Evolutionary conservation across 169 alveolate genomes (phyloP).

Genomic region (Cryptosporidium meleagridis): DNA sequence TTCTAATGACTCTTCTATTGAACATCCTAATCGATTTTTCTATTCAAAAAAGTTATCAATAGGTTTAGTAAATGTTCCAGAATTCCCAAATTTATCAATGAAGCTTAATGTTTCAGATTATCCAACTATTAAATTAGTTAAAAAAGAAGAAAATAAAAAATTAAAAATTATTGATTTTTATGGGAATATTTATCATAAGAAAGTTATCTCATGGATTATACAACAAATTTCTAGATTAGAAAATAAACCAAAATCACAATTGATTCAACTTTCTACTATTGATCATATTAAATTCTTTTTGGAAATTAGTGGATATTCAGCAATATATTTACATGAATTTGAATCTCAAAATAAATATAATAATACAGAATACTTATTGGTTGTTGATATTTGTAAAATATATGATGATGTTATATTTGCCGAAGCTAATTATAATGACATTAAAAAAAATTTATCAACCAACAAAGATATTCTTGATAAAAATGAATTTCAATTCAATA

Average conservation of each 20-base stretch:
- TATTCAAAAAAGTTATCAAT: conserved; percentile 31
- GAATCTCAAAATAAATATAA: background rate
- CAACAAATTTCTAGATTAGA: conserved; percentile 29
- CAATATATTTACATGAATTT: conserved; percentile 25
- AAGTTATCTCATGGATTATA: conserved; percentile 38
- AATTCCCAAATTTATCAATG: conserved; percentile 33
- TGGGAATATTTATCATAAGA: conserved; percentile 38
- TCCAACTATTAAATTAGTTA: conserved; percentile 47
- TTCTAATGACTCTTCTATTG: background rate
- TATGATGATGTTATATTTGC: conserved; percentile 55
- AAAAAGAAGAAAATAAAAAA: conserved; percentile 2
- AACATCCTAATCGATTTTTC: conserved; percentile 5
- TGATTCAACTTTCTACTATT: conserved; percentile 10
- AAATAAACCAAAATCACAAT: conserved; percentile 3
- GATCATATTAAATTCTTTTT: conserved; percentile 14
- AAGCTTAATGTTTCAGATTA: conserved; percentile 56
- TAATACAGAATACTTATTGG: conserved; percentile 5
- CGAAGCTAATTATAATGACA: conserved; percentile 14
- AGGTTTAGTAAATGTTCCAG: conserved; percentile 61
- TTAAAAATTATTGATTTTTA: conserved; percentile 22
- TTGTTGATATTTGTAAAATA: conserved; percentile 32
- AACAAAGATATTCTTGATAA: background rate
- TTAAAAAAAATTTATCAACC: background rate
- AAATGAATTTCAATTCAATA: background rate
- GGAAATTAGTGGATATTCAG: conserved; percentile 5